A percentile compares a stretch with the other conserved stretches of the same genome.
phyloP scores from a whole-genome alignment of 768 basidiomycete species.

The Steccherinum ochraceum region DNA sequence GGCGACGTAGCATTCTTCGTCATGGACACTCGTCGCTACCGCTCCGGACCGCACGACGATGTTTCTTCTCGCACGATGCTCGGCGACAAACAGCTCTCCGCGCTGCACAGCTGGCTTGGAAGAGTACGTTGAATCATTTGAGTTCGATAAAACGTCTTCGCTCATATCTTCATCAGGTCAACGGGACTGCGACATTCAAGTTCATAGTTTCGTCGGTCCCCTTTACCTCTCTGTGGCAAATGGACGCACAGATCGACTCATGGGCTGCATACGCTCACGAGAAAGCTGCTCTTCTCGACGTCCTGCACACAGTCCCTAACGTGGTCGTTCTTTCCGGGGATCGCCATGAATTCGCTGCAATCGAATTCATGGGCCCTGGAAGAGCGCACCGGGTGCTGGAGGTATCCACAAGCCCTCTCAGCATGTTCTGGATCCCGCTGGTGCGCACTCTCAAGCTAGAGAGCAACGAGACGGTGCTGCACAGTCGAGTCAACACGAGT shows the following conservation, averaged over 20 bases:
- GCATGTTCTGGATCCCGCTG: constrained; percentile 63
- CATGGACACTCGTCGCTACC: constrained; percentile 63
- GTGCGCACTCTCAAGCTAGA: constrained; percentile 41
- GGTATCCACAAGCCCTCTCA: constrained; percentile 64
- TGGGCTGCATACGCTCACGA: constrained; percentile 64
- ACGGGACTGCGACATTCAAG: constrained; percentile 68
- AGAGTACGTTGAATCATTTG: constrained; percentile 35
- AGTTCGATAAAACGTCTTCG: too few species aligned
- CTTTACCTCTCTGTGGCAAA: constrained; percentile 65
- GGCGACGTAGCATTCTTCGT: constrained; percentile 74
- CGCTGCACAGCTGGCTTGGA: constrained; percentile 57
- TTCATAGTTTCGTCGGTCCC: constrained; percentile 73
- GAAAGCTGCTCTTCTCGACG: constrained; percentile 48
- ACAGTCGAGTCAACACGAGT: constrained; percentile 27
- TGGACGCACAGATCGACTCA: constrained; percentile 56
- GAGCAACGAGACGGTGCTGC: constrained; percentile 38
- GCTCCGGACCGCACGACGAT: constrained; percentile 36
- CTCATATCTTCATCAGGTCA: constrained; percentile 38
- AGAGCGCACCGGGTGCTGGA: constrained; percentile 42
- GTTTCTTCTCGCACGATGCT: constrained; percentile 54
- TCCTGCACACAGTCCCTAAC: constrained; percentile 63
- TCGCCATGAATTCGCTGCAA: constrained; percentile 72
- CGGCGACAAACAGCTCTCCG: constrained; percentile 55
- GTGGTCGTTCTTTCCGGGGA: constrained; percentile 67
- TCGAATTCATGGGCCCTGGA: constrained; percentile 45